These are phyloP conservation scores for Omphalea diandra DNA, from an alignment of 441 rosid species.

Conservation along the genomic window DNA sequence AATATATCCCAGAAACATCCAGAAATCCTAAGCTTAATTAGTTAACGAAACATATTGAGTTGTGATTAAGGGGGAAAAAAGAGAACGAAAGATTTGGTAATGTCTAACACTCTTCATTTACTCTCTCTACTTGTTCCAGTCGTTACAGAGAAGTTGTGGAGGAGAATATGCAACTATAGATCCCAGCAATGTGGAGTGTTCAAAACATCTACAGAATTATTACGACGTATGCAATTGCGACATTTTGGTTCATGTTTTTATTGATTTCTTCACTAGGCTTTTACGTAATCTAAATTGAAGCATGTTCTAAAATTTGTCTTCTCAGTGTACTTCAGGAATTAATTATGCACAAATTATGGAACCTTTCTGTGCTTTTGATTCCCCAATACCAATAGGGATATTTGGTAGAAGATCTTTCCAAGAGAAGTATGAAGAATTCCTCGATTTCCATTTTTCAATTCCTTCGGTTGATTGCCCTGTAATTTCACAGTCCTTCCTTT, in stretches of 20 bases:
- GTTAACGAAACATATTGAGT: no score
- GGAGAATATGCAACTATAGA: constrained; percentile 40
- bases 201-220: constrained; percentile 27
- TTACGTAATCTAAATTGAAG: constrained; percentile 35
- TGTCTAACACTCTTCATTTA: not conserved
- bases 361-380: constrained; percentile 37
- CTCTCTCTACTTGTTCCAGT: constrained; percentile 32
- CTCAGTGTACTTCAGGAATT: constrained; percentile 45
- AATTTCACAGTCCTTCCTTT: not conserved
- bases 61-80: not conserved
- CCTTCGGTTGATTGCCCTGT: not conserved
- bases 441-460: not conserved
- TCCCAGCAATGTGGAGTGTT: constrained; percentile 43
- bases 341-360: constrained; percentile 36
- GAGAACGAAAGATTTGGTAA: no score
- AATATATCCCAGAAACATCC: not conserved
- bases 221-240: constrained; percentile 24
- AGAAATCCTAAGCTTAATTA: not conserved
- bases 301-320: not conserved
- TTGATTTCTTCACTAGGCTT: not conserved
- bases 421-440: not conserved
- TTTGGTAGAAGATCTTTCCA: not conserved
- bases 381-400: not conserved
- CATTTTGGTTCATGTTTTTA: not conserved
- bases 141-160: constrained; percentile 48